These are phyloP conservation scores for Paxillus involutus DNA, from an alignment of 768 basidiomycete species.

Conservation along the genomic window DNA sequence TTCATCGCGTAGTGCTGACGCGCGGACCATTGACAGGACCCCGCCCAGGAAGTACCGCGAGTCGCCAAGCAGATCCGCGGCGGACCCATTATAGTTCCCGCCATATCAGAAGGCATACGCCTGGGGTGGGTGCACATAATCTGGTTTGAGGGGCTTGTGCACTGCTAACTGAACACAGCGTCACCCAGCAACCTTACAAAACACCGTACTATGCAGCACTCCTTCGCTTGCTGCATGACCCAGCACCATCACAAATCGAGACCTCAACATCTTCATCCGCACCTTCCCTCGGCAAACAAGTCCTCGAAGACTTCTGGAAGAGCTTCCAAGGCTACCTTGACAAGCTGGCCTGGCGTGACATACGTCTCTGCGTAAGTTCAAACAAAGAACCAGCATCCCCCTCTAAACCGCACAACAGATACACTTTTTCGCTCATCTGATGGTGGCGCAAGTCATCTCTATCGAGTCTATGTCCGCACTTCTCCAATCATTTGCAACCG, in stretches of 20 bases:
- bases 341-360: slow-evolving; percentile 88
- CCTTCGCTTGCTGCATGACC: slow-evolving; percentile 64
- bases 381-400: neutral
- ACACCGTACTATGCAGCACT: slow-evolving; percentile 86
- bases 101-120: slow-evolving; percentile 73
- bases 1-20: slow-evolving; percentile 3
- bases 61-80: slow-evolving; percentile 67
- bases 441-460: slow-evolving; percentile 72
- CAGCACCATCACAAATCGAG: slow-evolving; percentile 34
- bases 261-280: slow-evolving; percentile 29
- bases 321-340: slow-evolving; percentile 89
- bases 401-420: slow-evolving; percentile 50
- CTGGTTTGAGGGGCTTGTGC: neutral
- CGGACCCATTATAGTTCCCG: slow-evolving; percentile 55
- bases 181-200: slow-evolving; percentile 93
- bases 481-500: slow-evolving; percentile 80
- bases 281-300: slow-evolving; percentile 60
- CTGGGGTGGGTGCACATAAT: slow-evolving; percentile 48
- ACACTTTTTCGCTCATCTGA: slow-evolving; percentile 89
- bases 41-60: slow-evolving; percentile 64
- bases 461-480: slow-evolving; percentile 77
- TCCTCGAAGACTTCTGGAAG: slow-evolving; percentile 89
- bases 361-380: slow-evolving; percentile 74
- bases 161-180: slow-evolving; percentile 40
- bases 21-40: slow-evolving; percentile 47